A percentile compares a stretch with the other conserved stretches of the same genome.
Conservation (phyloP, 2,329 filamentous ascomycete genomes). For the Colletotrichum nymphaeae region DNA sequence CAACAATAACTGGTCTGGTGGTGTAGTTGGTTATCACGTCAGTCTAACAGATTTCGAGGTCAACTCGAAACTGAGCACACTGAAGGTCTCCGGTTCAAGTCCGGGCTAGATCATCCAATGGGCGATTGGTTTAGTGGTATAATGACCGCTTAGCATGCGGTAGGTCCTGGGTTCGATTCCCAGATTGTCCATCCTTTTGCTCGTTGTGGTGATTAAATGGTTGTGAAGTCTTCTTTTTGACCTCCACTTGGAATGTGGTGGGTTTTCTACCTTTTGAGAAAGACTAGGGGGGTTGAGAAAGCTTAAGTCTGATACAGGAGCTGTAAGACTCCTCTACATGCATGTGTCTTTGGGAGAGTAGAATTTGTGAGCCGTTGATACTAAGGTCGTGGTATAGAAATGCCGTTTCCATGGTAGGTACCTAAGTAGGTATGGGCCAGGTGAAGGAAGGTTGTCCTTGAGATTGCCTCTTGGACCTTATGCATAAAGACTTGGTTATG, state of each 20-base stretch:
- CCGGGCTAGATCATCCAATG: slow-evolving; percentile 25
- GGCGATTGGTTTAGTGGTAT: slow-evolving; percentile 36
- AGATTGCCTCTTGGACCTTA: no score
- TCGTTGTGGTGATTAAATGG: background rate
- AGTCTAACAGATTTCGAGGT: slow-evolving; percentile 52
- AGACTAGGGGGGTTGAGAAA: background rate
- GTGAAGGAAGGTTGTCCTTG: no score
- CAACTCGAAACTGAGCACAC: background rate
- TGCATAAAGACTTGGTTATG: no score
- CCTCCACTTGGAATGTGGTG: no score
- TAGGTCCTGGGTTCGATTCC: slow-evolving; percentile 36
- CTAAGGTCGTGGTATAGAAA: no score
- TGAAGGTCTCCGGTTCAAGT: slow-evolving; percentile 37
- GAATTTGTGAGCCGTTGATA: no score
- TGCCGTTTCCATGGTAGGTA: no score
- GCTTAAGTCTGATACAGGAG: no score
- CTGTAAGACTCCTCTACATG: background rate
- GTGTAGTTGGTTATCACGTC: slow-evolving; percentile 61
- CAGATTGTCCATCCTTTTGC: slow-evolving; percentile 30
- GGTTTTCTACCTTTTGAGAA: no score
- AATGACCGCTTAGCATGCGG: slow-evolving; percentile 35
- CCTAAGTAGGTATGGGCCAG: no score
- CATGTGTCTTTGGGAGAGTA: no score
- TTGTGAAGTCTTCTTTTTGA: no score
- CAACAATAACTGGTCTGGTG: slow-evolving; percentile 36